These are phyloP conservation scores for Hypoxylon perforatum DNA, from an alignment of 495 filamentous ascomycete species.

Conservation along the genomic window DNA sequence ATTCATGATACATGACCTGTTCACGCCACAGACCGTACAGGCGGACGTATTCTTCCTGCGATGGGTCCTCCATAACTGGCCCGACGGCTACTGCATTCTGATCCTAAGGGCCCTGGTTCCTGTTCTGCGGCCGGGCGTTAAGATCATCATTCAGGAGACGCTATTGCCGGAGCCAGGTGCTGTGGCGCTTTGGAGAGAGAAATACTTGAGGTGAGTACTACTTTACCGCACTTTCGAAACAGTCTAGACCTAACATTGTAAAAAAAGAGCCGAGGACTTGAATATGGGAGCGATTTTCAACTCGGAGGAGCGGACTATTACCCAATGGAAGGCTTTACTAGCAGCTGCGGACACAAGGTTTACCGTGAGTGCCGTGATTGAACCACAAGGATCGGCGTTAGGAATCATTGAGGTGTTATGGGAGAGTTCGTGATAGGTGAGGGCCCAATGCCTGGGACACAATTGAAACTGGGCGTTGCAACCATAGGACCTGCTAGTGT, in stretches of 20 bases:
- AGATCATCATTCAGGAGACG: conserved; percentile 54
- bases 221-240: too few species aligned
- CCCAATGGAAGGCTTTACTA: background rate
- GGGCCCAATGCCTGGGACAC: too few species aligned
- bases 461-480: too few species aligned
- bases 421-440: too few species aligned
- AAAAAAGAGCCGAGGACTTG: background rate
- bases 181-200: background rate
- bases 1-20: conserved; percentile 57
- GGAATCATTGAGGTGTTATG: background rate
- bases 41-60: conserved; percentile 64
- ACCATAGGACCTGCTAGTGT: too few species aligned
- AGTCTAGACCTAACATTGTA: too few species aligned
- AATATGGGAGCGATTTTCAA: conserved; percentile 2
- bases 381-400: background rate
- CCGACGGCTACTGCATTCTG: conserved; percentile 47
- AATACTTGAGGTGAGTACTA: too few species aligned
- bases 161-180: background rate
- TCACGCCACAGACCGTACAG: conserved; percentile 54
- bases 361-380: background rate
- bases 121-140: conserved; percentile 47
- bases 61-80: conserved; percentile 61
- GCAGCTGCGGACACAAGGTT: background rate
- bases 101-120: conserved; percentile 53
- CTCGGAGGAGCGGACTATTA: background rate